Base-by-base conservation (phyloP, 1,139 yeast genomes). In the Saccharomyces hybrid region DNA sequence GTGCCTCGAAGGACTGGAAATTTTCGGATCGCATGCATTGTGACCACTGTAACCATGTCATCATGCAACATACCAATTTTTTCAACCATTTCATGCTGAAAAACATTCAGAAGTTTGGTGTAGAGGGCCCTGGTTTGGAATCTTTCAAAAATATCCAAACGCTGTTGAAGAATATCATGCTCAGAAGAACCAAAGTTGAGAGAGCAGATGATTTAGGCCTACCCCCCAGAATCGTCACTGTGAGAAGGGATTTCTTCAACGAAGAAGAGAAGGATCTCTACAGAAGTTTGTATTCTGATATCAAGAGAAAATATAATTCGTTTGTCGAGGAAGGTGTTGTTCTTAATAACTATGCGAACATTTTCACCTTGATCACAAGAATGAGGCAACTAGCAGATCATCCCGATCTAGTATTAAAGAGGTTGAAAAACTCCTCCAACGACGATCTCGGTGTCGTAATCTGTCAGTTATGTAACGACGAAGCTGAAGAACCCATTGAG, bases 321-420 rank as follows among this genome's bases (percentile, higher is more conserved):
- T 91, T 82, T 69, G 98, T 93, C 49, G 95, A 95, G 27, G 93
- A 88, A 67, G 99, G 99, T 70, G 96, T 93, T 29, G 96, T 90
- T 48, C 76, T 90, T 56, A 91, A 91, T 71, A 93, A 95, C 70
- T 93, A 95, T 72, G 99, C 99, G 47, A 93, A 93, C 65, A 91
- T 93, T 65, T 95, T 93, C 73, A 91, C 98, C 0, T 78, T 95
- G 56, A 91, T 93, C 64, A 95, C 99, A 0, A 77, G 99, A 65
- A 93, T 93, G 99, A 81, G 99, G 66, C 99, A 93, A 71, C 77
- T 93, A 64, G 98, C 99, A 0, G 99, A 95, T 70, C 99, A 93
- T 70, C 99, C 99, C 0, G 99, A 95, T 73, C 75, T 95, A 60
- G 97, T 93, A 0, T 75, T 93, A 67, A 84, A 91, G 62, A 77